phyloP scores from a whole-genome alignment of 2,329 filamentous ascomycete species.

The Botrytis galanthina region DNA sequence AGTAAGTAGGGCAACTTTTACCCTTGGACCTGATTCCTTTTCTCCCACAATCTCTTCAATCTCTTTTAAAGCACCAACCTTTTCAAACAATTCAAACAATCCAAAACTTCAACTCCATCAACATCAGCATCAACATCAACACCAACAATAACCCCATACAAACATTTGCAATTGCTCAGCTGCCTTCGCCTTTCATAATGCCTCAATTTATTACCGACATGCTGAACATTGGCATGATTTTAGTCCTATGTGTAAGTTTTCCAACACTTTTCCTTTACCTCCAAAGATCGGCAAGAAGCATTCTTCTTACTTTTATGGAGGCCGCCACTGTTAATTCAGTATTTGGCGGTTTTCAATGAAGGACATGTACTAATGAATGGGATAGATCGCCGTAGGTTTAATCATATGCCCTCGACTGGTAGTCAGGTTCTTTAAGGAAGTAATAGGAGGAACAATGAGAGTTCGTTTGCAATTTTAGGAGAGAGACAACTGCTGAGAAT shows the following conservation, averaged over 20 bases:
- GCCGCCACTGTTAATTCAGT: not conserved
- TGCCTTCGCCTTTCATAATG: not conserved
- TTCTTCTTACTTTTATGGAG: not conserved
- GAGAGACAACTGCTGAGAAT: too few species aligned
- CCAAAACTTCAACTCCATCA: not conserved
- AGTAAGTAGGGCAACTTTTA: not conserved
- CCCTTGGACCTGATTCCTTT: not conserved
- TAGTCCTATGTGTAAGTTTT: not conserved
- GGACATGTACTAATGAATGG: not conserved
- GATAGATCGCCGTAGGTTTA: not conserved
- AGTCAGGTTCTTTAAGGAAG: not conserved
- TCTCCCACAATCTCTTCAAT: not conserved
- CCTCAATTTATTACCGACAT: not conserved
- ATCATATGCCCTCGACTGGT: not conserved
- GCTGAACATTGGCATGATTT: not conserved
- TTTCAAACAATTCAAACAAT: not conserved
- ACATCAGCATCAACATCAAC: not conserved
- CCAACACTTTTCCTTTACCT: not conserved
- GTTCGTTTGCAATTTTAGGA: not conserved
- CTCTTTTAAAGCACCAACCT: not conserved
- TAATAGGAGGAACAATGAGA: not conserved
- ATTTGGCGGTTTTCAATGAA: accelerated
- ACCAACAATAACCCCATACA: not conserved
- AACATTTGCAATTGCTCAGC: not conserved
- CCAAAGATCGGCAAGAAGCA: not conserved